A percentile compares a stretch with the other conserved stretches of the same genome.
These are phyloP conservation scores for Alternaria hordeiaustralica DNA, from an alignment of 2,329 filamentous ascomycete genomes.

Conservation along the genomic window DNA sequence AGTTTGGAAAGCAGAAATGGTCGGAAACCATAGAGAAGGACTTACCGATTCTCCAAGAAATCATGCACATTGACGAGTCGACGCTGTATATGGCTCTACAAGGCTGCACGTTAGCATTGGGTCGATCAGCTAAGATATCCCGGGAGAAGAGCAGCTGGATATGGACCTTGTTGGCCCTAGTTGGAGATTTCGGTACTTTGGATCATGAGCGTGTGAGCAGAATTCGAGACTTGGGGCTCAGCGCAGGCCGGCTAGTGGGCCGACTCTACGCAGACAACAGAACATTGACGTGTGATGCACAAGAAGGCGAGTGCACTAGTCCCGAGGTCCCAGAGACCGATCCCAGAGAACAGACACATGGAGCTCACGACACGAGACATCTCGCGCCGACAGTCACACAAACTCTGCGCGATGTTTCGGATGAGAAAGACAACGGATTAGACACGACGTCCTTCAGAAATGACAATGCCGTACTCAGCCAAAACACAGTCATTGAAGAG, in stretches of 20 bases:
- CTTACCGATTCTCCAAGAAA: conserved; percentile 56
- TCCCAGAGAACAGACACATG: background rate
- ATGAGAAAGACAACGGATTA: background rate
- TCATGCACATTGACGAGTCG: conserved; percentile 65
- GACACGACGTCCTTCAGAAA: background rate
- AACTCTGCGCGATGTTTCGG: background rate
- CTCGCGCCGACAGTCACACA: background rate
- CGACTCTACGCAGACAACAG: conserved; percentile 17
- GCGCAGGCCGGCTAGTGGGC: conserved; percentile 68
- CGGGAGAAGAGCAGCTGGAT: conserved; percentile 79
- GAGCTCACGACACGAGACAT: background rate
- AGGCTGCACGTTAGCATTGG: conserved; percentile 67
- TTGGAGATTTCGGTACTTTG: conserved; percentile 77
- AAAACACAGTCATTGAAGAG: conserved; percentile 1
- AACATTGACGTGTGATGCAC: background rate
- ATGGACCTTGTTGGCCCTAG: conserved; percentile 79
- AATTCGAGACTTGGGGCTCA: conserved; percentile 79
- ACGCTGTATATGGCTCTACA: conserved; percentile 71
- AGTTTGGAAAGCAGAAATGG: conserved; percentile 48
- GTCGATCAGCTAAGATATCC: conserved; percentile 64
- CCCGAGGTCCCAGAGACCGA: background rate
- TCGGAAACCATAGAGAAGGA: conserved; percentile 32
- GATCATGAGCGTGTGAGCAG: conserved; percentile 76
- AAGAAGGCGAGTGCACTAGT: background rate
- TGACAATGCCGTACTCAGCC: background rate